Conservation (phyloP, 108 stramenopile genomes). For the Epipyxis sp. region DNA sequence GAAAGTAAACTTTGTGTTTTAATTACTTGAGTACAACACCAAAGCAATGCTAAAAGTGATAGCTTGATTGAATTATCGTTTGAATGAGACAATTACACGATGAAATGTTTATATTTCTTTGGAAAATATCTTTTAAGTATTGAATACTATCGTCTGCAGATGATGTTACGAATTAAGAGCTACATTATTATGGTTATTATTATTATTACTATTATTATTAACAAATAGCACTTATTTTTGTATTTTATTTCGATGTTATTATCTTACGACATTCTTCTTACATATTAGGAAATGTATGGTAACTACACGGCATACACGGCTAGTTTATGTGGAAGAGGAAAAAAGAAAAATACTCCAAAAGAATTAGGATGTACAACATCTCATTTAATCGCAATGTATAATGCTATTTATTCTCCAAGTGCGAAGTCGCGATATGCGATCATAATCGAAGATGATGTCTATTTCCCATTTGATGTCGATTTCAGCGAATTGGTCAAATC, state of each 20-base stretch:
- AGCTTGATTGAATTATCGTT: not conserved
- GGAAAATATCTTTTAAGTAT: no score
- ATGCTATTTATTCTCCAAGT: not conserved
- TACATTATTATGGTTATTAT: no score
- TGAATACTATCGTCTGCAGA: no score
- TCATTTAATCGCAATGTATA: slow-evolving; percentile 1
- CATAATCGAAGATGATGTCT: slow-evolving; percentile 13
- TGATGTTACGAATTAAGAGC: no score
- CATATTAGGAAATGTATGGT: no score
- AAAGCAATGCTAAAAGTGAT: no score
- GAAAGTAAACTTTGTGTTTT: no score
- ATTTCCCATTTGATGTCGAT: slow-evolving; percentile 17
- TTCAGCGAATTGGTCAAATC: not conserved
- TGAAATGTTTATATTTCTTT: not conserved
- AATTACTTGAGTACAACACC: no score
- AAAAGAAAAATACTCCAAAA: slow-evolving; percentile 24
- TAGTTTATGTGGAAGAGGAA: slow-evolving; percentile 5
- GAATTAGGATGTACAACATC: slow-evolving; percentile 11
- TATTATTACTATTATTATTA: no score
- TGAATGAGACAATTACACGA: not conserved
- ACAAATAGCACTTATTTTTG: no score
- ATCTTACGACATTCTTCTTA: no score
- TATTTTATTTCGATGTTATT: no score
- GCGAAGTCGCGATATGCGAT: slow-evolving; percentile 10
- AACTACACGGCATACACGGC: not conserved